Evolutionary conservation across 306 rosid species (phyloP).

Genomic region (Citrullus colocynthis): DNA sequence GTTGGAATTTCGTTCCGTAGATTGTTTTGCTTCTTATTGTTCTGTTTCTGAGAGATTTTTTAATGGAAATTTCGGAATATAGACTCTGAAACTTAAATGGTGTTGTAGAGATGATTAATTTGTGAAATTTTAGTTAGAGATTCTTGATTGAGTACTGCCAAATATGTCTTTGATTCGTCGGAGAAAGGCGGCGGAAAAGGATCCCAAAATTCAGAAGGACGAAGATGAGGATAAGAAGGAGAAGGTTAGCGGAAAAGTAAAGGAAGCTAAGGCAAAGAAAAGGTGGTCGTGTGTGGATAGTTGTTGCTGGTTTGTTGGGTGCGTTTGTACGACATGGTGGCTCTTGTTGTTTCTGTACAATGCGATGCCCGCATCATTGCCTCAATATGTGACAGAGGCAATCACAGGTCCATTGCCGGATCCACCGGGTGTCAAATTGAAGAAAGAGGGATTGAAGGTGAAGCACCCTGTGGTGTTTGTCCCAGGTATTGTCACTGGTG

Average conservation of each 20-base stretch:
- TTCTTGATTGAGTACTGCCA: neutral
- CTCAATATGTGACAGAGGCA: constrained; percentile 62
- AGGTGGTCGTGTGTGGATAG: constrained; percentile 63
- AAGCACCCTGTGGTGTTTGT: constrained; percentile 81
- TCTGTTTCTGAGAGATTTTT: neutral
- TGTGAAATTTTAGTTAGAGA: neutral
- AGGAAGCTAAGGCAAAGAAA: constrained; percentile 9
- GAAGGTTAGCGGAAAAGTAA: neutral
- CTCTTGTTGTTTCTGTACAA: constrained; percentile 48
- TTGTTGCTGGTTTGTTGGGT: constrained; percentile 67
- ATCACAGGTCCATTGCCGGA: constrained; percentile 71
- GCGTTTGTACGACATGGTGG: constrained; percentile 70
- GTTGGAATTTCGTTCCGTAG: neutral
- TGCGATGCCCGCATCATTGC: constrained; percentile 59
- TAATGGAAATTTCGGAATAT: neutral
- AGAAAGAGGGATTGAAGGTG: constrained; percentile 50
- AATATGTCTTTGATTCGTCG: constrained; percentile 46
- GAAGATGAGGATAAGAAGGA: constrained; percentile 7
- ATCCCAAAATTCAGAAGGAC: constrained; percentile 18
- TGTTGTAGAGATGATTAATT: neutral
- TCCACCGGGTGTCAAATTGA: constrained; percentile 58
- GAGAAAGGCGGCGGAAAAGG: constrained; percentile 37
- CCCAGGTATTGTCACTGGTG: constrained; percentile 73
- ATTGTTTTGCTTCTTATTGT: neutral
- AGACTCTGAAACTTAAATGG: neutral